Conservation (phyloP, 441 rosid species). For the Kokia cookei region DNA sequence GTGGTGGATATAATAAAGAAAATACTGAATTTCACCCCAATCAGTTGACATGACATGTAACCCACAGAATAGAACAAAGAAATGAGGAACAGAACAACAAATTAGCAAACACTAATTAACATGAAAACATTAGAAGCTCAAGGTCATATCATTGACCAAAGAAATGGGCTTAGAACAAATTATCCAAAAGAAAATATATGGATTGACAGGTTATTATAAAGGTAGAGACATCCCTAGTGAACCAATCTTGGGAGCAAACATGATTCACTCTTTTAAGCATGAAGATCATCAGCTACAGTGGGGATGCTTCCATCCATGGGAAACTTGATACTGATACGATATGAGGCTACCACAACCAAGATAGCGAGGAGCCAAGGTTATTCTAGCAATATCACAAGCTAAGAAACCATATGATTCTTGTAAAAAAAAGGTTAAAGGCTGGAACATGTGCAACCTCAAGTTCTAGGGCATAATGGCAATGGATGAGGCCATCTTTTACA, state of each 20-base stretch:
- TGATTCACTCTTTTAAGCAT: neutral
- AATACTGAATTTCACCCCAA: neutral
- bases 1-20: neutral
- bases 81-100: neutral
- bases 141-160: neutral
- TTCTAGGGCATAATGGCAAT: neutral
- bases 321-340: neutral
- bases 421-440: neutral
- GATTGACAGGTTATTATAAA: neutral
- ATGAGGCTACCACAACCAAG: neutral
- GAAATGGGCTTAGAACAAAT: neutral
- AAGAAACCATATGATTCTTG: neutral
- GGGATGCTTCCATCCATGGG: neutral
- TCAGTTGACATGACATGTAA: neutral
- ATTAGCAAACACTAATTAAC: neutral
- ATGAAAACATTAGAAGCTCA: neutral
- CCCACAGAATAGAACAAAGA: neutral
- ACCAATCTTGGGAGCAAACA: neutral
- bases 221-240: neutral
- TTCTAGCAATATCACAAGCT: neutral
- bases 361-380: neutral
- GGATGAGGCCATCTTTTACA: neutral
- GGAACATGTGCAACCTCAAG: neutral
- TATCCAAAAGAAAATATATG: neutral
- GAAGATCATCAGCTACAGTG: neutral